These are phyloP conservation scores for Trichoderma oligosporum DNA, from an alignment of 2,329 filamentous ascomycete genomes.

Conservation along the genomic window DNA sequence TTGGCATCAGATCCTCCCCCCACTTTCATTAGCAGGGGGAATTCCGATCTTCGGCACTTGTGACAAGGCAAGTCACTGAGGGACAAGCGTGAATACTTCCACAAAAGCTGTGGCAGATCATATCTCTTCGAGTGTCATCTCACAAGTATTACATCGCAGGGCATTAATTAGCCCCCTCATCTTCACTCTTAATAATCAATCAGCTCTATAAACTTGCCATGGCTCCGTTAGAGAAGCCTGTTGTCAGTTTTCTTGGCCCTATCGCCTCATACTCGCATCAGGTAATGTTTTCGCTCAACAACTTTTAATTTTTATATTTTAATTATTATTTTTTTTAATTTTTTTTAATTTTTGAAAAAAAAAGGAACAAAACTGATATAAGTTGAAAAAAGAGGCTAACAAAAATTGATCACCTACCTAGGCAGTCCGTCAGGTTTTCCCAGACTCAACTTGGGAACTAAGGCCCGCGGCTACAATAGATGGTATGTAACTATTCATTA, in stretches of 20 bases:
- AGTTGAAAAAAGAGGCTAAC: not conserved
- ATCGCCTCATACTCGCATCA: conserved; percentile 50
- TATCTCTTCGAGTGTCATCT: not conserved
- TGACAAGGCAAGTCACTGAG: not conserved
- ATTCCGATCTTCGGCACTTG: conserved; percentile 13
- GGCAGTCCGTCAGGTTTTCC: conserved; percentile 48
- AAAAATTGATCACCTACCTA: conserved; percentile 24
- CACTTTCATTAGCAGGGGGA: conserved; percentile 6
- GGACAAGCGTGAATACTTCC: not conserved
- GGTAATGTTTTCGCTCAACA: conserved; percentile 31
- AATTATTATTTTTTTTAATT: too few species aligned
- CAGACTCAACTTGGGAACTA: conserved; percentile 45
- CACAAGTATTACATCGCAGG: not conserved
- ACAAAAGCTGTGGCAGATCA: not conserved
- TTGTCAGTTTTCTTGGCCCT: conserved; percentile 49
- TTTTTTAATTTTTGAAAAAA: too few species aligned
- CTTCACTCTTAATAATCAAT: not conserved
- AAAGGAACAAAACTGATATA: too few species aligned
- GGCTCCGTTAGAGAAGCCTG: conserved; percentile 36
- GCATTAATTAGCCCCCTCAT: not conserved
- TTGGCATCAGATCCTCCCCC: not conserved
- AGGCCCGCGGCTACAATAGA: conserved; percentile 51
- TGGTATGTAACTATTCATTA: conserved; percentile 39
- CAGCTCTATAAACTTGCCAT: conserved; percentile 13
- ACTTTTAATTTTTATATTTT: too few species aligned